Evolutionary conservation across 768 basidiomycete species (phyloP).

Genomic region (Suillus cothurnatus): DNA sequence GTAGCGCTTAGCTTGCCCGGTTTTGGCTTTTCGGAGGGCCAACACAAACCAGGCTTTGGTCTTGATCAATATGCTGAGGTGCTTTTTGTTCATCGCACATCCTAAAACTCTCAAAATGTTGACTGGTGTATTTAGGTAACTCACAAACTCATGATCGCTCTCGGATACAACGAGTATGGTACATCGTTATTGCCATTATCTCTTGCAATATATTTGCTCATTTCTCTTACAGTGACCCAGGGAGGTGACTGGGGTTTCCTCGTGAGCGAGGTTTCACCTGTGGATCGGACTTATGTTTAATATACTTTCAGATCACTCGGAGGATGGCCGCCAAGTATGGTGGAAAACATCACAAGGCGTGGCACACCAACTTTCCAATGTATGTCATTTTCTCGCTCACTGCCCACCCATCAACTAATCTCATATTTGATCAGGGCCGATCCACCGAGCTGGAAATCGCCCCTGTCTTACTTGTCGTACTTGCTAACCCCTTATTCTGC

Average conservation of each 20-base stretch:
- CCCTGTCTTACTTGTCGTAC: slow-evolving; percentile 30
- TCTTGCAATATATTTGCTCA: background rate
- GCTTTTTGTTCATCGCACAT: background rate
- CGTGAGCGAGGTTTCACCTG: slow-evolving; percentile 27
- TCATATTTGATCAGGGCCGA: background rate
- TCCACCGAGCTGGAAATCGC: slow-evolving; percentile 28
- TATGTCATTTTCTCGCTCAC: slow-evolving; percentile 24
- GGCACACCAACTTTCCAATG: slow-evolving; percentile 52
- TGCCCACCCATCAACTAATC: slow-evolving; percentile 23
- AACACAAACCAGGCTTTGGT: slow-evolving; percentile 53
- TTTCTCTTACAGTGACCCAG: slow-evolving; percentile 39
- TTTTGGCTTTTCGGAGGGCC: slow-evolving; percentile 62
- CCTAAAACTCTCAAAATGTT: slow-evolving; percentile 5
- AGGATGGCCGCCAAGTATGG: slow-evolving; percentile 39
- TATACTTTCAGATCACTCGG: slow-evolving; percentile 35
- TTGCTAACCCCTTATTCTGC: slow-evolving; percentile 31
- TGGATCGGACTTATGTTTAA: background rate
- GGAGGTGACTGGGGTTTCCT: slow-evolving; percentile 51
- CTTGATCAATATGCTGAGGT: slow-evolving; percentile 59
- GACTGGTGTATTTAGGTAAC: slow-evolving; percentile 34
- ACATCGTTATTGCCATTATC: background rate
- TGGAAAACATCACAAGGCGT: slow-evolving; percentile 47
- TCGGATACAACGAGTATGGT: slow-evolving; percentile 32
- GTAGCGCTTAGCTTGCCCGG: slow-evolving; percentile 38
- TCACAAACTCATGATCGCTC: slow-evolving; percentile 50